Evolutionary conservation across 345 rosid species (phyloP).

Genomic region (Diplotaxis tenuifolia): DNA sequence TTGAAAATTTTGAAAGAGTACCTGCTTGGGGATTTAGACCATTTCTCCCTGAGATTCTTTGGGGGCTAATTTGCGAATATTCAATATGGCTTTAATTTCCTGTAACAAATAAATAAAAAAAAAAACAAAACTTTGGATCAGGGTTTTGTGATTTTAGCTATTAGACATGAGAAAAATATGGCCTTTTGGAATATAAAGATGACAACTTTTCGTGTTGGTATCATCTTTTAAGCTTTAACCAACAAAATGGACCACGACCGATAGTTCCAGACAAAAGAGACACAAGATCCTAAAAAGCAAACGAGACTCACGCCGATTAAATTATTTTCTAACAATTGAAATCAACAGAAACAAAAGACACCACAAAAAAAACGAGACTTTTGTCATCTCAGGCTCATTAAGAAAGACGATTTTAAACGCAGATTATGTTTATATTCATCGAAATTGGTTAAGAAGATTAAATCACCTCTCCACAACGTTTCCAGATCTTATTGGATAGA

Average conservation of each 20-base stretch:
- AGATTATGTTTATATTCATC: background rate
- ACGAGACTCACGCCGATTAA: background rate
- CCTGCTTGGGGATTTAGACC: constrained; percentile 22
- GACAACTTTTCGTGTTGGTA: background rate
- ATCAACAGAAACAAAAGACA: constrained; percentile 8
- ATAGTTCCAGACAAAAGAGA: background rate
- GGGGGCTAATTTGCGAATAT: background rate
- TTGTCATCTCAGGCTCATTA: constrained; percentile 1
- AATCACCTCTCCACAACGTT: constrained; percentile 8
- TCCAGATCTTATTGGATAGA: constrained; percentile 11
- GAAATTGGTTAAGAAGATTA: background rate
- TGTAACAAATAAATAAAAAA: background rate
- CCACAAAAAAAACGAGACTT: background rate
- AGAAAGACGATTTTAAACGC: background rate
- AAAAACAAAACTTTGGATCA: constrained; percentile 14
- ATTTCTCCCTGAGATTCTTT: constrained; percentile 24
- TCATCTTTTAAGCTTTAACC: background rate
- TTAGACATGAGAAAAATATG: background rate
- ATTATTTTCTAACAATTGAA: background rate
- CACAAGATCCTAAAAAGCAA: background rate
- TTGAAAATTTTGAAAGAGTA: constrained; percentile 1
- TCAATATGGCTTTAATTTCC: constrained; percentile 27
- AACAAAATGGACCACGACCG: constrained; percentile 6
- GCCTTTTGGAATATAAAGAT: background rate
- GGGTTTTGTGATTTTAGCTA: constrained; percentile 10